Evolutionary conservation across 768 basidiomycete genomes (phyloP).

Genomic region (Phaeotremella skinneri): DNA sequence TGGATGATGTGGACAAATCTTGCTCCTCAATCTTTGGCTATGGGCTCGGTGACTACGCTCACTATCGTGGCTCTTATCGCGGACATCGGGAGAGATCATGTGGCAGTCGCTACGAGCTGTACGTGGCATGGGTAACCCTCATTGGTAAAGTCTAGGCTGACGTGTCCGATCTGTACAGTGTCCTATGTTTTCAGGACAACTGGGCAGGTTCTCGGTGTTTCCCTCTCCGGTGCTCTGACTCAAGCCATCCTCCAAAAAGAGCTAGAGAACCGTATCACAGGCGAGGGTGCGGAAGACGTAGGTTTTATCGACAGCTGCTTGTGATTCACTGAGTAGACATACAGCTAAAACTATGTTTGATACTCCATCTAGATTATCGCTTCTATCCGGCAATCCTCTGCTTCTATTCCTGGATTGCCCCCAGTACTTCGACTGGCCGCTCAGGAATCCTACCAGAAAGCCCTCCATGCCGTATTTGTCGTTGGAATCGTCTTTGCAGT

Average conservation of each 20-base stretch:
- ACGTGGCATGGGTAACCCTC: slow-evolving; percentile 51
- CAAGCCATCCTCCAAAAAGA: slow-evolving; percentile 72
- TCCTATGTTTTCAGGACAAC: slow-evolving; percentile 88
- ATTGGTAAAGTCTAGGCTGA: background rate
- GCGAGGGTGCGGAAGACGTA: slow-evolving; percentile 61
- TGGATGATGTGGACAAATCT: slow-evolving; percentile 58
- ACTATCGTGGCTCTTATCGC: slow-evolving; percentile 69
- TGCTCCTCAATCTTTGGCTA: slow-evolving; percentile 42
- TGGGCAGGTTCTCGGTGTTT: slow-evolving; percentile 93
- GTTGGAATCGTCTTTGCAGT: slow-evolving; percentile 29
- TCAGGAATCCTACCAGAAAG: slow-evolving; percentile 21
- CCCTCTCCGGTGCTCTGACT: slow-evolving; percentile 73
- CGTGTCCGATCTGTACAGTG: slow-evolving; percentile 55
- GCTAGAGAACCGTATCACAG: slow-evolving; percentile 70
- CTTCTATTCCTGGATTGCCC: slow-evolving; percentile 36
- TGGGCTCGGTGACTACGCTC: slow-evolving; percentile 27
- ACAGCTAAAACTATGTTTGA: background rate
- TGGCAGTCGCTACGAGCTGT: slow-evolving; percentile 77
- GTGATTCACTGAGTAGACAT: background rate
- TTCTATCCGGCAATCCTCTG: slow-evolving; percentile 40
- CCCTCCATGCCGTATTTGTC: slow-evolving; percentile 37
- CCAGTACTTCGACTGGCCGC: slow-evolving; percentile 23
- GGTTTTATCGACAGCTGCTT: background rate
- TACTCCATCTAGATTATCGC: slow-evolving; percentile 29
- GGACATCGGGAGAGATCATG: slow-evolving; percentile 69